Base-by-base conservation (phyloP, 805 yeast genomes). In the Osmozyma mogii region DNA sequence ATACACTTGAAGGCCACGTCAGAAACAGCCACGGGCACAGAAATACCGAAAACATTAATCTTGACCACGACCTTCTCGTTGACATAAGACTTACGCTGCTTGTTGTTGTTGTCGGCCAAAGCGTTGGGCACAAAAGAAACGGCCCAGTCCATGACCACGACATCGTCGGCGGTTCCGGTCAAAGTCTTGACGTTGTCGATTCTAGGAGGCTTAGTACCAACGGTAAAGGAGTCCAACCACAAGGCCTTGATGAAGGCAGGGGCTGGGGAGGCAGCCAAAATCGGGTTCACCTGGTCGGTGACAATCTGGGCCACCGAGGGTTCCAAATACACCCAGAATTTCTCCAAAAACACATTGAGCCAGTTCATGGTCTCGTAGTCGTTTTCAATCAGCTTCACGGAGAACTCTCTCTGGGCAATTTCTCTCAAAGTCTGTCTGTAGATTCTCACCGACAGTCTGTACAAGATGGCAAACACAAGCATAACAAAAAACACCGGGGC, bases 101-200 rank as follows among this genome's bases (percentile, higher is more conserved):
- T 84, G 16, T 78, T 75, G 32, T 85, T 84, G 44, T 85, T 63
- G 54, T 92, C 99, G 24, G 81, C 80, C 28, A 75, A 56, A 22
- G 87, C 82, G 56, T 84, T 85, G n/a, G 99, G 98, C 16, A 84
- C 81, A 62, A 88, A 84, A 1, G 96, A 83, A 25, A 82, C 72
- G 24, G 78, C 81, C 96, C 96, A 89, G 57, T 92, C 98, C 96
- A 92, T 92, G 30, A 94, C 96, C 8, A 89, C 94, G 30, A 92
- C 80, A 49, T 89, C 96, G 38, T 81, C 82, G 17, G 75, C 78
- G n/a, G 96, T 89, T 39, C 89, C 84, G 28, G 79, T 83, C 48
- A 87, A 73, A 2, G 96, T 84, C 51, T 92, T 84, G 12, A 89
- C 96, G 39, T 68, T 68, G 50, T 92, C 96, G 36, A 92, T 69